Conservation (phyloP, 2,329 filamentous ascomycete genomes). For the Xylaria sp. region DNA sequence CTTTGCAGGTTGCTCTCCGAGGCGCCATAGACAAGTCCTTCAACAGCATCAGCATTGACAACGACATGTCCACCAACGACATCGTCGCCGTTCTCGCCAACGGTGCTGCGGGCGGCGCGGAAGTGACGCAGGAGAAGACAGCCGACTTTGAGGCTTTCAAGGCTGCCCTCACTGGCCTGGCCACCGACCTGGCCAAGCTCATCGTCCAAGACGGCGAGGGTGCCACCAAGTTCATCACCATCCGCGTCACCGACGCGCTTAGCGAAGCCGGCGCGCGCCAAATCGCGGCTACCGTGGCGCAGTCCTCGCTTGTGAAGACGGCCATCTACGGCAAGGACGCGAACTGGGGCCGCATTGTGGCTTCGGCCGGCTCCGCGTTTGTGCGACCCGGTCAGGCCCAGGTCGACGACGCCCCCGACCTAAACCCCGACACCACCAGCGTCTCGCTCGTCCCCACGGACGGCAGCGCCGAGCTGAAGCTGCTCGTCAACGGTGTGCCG, state of each 20-base stretch:
- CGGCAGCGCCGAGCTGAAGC: conserved; percentile 68
- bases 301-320: conserved; percentile 92
- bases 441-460: conserved; percentile 76
- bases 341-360: conserved; percentile 97
- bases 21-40: conserved; percentile 78
- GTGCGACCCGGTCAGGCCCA: conserved; percentile 51
- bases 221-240: conserved; percentile 95
- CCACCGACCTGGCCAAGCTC: conserved; percentile 80
- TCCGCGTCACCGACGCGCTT: conserved; percentile 71
- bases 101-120: conserved; percentile 73
- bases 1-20: conserved; percentile 65
- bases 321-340: conserved; percentile 95
- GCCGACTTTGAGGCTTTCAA: conserved; percentile 67
- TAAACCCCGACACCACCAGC: conserved; percentile 62
- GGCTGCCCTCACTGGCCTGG: conserved; percentile 67
- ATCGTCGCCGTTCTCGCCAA: conserved; percentile 94
- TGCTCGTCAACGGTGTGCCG: conserved; percentile 74
- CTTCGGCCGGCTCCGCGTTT: conserved; percentile 72
- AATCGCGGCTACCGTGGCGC: conserved; percentile 82
- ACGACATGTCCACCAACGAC: conserved; percentile 96
- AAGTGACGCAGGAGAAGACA: conserved; percentile 50
- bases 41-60: conserved; percentile 95
- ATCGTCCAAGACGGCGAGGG: conserved; percentile 95
- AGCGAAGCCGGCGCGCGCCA: conserved; percentile 66
- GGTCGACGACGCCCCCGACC: conserved; percentile 54